These are phyloP conservation scores for Collybia sp. DNA, from an alignment of 768 basidiomycete genomes.

Conservation along the genomic window DNA sequence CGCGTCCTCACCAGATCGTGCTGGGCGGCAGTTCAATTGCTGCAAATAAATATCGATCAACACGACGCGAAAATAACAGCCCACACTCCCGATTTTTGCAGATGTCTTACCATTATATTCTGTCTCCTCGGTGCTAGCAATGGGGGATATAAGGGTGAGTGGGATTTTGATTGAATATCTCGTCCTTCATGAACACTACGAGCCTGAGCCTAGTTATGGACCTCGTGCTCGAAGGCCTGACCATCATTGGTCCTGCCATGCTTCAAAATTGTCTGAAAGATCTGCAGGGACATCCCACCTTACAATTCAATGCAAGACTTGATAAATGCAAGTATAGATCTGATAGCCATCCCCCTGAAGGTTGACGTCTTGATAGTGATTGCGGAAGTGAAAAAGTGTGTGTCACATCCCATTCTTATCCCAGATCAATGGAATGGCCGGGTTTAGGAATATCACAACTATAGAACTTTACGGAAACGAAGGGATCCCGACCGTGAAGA, in stretches of 20 bases:
- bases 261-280: slow-evolving; percentile 12
- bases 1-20: slow-evolving; percentile 23
- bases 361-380: slow-evolving; percentile 1
- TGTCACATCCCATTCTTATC: too few relatives aligned
- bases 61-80: slow-evolving; percentile 8
- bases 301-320: slow-evolving; percentile 21
- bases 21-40: slow-evolving; percentile 17
- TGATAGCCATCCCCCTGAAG: neutral
- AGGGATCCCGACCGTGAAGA: slow-evolving; percentile 15
- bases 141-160: slow-evolving; percentile 18
- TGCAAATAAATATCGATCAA: slow-evolving; percentile 13
- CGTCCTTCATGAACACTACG: neutral
- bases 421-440: too few relatives aligned
- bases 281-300: slow-evolving; percentile 13
- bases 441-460: too few relatives aligned
- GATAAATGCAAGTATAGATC: slow-evolving; percentile 22
- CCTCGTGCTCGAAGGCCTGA: slow-evolving; percentile 25
- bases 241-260: slow-evolving; percentile 12
- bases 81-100: slow-evolving; percentile 16
- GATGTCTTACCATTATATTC: slow-evolving; percentile 24
- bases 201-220: slow-evolving; percentile 21
- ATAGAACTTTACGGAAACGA: neutral
- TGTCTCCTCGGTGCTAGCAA: slow-evolving; percentile 13
- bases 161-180: neutral
- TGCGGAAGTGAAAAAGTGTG: neutral